Percentiles rank a stretch among this genome's conserved stretches.
These are phyloP conservation scores for Ligustrum vulgare DNA, from an alignment of 257 asterid genomes.

Conservation along the genomic window DNA sequence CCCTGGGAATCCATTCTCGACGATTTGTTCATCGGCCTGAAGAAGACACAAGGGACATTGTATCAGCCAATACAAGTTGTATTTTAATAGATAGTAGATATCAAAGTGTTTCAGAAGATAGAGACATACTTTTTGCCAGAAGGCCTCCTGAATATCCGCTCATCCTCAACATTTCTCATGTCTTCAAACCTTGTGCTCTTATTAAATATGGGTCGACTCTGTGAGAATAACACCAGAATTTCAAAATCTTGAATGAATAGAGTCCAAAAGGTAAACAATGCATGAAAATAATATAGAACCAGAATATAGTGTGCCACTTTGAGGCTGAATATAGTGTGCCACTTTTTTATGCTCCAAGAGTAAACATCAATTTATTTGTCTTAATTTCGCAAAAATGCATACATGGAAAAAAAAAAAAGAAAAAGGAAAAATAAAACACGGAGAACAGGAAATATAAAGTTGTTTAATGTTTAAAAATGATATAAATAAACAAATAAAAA, in stretches of 20 bases:
- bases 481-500: not conserved
- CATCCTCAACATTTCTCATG: constrained; percentile 81
- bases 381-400: not conserved
- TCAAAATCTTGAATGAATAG: constrained; percentile 12
- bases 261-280: not conserved
- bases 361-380: not conserved
- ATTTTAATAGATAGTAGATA: not conserved
- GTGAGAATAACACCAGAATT: constrained; percentile 30
- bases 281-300: not conserved
- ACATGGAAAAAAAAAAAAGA: not conserved
- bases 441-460: not conserved
- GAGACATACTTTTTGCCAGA: constrained; percentile 53
- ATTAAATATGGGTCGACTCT: constrained; percentile 95
- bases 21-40: constrained; percentile 62
- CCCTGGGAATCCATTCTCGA: constrained; percentile 72
- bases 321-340: not conserved
- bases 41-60: constrained; percentile 23
- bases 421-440: not conserved
- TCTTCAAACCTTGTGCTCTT: constrained; percentile 98
- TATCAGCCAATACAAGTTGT: not conserved
- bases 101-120: constrained; percentile 5
- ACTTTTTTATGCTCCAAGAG: not conserved
- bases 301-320: not conserved
- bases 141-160: constrained; percentile 70
- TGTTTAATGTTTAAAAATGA: constrained; percentile 5